Conservation (phyloP, 352 stramenopile species). For the Aphanomyces stellatus region DNA sequence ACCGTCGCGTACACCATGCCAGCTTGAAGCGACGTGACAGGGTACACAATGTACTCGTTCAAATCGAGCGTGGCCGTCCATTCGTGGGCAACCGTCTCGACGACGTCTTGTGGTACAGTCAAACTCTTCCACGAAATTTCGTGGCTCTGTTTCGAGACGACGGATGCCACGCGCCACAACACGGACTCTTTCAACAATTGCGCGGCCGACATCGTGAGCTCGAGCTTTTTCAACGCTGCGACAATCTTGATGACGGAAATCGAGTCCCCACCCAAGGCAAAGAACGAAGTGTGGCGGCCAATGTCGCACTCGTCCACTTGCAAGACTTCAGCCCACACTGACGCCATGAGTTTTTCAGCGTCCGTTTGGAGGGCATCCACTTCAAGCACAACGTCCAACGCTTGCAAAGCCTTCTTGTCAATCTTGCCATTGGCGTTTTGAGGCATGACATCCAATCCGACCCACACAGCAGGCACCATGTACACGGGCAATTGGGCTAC, state of each 20-base stretch:
- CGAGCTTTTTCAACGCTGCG: background rate
- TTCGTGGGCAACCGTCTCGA: background rate
- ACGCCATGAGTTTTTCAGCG: conserved; percentile 31
- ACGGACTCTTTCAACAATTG: background rate
- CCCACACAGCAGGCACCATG: conserved; percentile 71
- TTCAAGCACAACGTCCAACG: conserved; percentile 53
- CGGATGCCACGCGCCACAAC: background rate
- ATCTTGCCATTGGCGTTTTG: conserved; percentile 86
- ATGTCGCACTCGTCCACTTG: background rate
- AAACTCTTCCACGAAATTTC: background rate
- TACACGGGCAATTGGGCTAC: conserved; percentile 77
- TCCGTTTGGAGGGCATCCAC: conserved; percentile 34
- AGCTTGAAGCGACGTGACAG: background rate
- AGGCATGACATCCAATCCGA: conserved; percentile 71
- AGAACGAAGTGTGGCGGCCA: background rate
- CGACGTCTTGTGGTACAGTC: background rate
- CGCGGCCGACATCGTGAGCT: background rate
- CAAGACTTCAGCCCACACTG: background rate
- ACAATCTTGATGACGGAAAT: background rate
- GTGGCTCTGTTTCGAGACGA: background rate
- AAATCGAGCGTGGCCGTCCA: background rate
- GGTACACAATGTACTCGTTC: background rate
- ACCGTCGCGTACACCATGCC: background rate
- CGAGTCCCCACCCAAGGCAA: background rate
- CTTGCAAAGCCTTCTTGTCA: conserved; percentile 82